Base-by-base conservation (phyloP, 345 rosid genomes). In the Hypericum perforatum region DNA sequence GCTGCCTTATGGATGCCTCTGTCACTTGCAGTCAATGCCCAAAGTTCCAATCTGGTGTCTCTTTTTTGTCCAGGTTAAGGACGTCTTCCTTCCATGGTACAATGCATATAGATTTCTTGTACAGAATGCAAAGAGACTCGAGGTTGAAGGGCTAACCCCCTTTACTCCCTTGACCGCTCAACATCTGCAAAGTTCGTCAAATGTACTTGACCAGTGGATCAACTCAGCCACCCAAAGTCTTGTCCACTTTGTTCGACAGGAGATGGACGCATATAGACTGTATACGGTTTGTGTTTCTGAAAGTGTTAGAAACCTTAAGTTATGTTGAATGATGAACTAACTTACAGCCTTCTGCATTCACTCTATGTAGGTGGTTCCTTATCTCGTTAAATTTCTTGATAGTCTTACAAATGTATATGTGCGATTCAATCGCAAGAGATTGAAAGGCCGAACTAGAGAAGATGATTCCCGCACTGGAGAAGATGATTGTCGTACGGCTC, bases 81-180 rank as follows among this genome's bases (percentile, higher is more conserved):
- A 89, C 73, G 97, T 94, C 47, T 89, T 94, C 74, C 99, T 94
- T 67, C 99, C 99, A 36, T 94, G 95, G 99, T 94, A 94, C 73
- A 94, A 94, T 79, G 99, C 99, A 8, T 86, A 84, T 71, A 78
- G 99, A 70, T 94, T 94, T 64, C 86, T 94, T 56, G 95, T 94
- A 58, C 99, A 94, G 77, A 94, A 94, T 70, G 89, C 95, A 15
- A 89, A 84, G 75, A 82, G 99, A 76, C 89, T 94, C 46, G 95
- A 92, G 78, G 61, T 79, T 69, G 97, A 92, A 69, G 97, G 97
- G 37, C 67, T 59, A 72, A 79, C 63, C 41, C 74, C 82, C 62
- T 94, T 89, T 61, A 63, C 74, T 74, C 99, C 97, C 53, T 47
- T 61, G 67, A 84, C 75, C 60, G 61, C 75, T 54, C 73, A 71